Evolutionary conservation across 768 basidiomycete genomes (phyloP).

Genomic region (Leccinum imitatum): DNA sequence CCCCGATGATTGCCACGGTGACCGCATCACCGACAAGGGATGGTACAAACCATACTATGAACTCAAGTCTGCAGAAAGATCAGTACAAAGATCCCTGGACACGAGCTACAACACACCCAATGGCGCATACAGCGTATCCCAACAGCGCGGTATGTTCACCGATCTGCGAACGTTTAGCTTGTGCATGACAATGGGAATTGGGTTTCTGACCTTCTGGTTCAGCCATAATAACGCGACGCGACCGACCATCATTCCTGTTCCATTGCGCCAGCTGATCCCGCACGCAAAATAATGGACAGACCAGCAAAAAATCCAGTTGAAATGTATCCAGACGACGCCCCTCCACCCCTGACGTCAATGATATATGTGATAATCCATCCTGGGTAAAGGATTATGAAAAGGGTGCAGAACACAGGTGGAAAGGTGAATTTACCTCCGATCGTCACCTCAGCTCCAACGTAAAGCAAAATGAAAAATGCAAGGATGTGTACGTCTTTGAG

Average conservation of each 20-base stretch:
- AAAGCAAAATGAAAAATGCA: conserved; percentile 44
- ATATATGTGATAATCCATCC: conserved; percentile 71
- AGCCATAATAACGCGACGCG: conserved; percentile 30
- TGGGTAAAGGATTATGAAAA: conserved; percentile 14
- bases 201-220: conserved; percentile 24
- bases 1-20: conserved; percentile 60
- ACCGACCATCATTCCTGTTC: conserved; percentile 29
- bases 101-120: conserved; percentile 20
- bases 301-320: conserved; percentile 40
- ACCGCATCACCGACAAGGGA: conserved; percentile 64
- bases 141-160: conserved; percentile 32
- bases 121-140: conserved; percentile 29
- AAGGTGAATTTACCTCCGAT: conserved; percentile 39
- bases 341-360: conserved; percentile 42
- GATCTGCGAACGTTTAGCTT: conserved; percentile 19
- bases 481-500: conserved; percentile 45
- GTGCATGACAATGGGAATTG: background rate
- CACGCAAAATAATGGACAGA: background rate
- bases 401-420: background rate
- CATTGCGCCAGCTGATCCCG: background rate
- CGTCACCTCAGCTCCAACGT: conserved; percentile 55
- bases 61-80: conserved; percentile 46
- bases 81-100: background rate
- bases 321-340: conserved; percentile 46
- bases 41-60: conserved; percentile 69